phyloP scores from a whole-genome alignment of 2,329 filamentous ascomycete species.

The Pseudogymnoascus verrucosus region DNA sequence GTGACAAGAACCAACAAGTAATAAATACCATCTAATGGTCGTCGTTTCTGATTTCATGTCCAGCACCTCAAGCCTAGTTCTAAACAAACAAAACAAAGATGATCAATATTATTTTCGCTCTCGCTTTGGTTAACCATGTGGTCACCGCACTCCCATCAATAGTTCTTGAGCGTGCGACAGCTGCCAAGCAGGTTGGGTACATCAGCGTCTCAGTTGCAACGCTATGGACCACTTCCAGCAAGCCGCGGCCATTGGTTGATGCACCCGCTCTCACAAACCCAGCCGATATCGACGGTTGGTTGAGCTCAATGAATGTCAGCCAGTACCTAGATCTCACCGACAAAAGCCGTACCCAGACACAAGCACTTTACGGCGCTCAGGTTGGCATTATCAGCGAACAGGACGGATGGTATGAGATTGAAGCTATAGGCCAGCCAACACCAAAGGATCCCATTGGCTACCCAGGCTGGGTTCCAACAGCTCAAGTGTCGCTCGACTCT shows the following conservation, averaged over 20 bases:
- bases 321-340: background rate
- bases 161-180: background rate
- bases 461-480: background rate
- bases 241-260: background rate
- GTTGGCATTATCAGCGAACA: background rate
- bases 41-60: background rate
- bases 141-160: background rate
- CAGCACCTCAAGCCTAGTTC: background rate
- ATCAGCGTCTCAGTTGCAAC: background rate
- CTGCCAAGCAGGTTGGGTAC: background rate
- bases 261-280: background rate
- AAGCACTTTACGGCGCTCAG: background rate
- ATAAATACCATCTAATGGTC: background rate
- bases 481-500: background rate
- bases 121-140: background rate
- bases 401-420: constrained; percentile 1
- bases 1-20: too few relatives aligned
- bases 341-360: background rate
- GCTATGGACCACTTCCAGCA: background rate
- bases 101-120: background rate
- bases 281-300: background rate
- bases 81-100: background rate
- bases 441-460: background rate
- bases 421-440: background rate
- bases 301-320: background rate